These are phyloP conservation scores for Fusarium mundagurra DNA, from an alignment of 2,329 filamentous ascomycete species.

Conservation along the genomic window DNA sequence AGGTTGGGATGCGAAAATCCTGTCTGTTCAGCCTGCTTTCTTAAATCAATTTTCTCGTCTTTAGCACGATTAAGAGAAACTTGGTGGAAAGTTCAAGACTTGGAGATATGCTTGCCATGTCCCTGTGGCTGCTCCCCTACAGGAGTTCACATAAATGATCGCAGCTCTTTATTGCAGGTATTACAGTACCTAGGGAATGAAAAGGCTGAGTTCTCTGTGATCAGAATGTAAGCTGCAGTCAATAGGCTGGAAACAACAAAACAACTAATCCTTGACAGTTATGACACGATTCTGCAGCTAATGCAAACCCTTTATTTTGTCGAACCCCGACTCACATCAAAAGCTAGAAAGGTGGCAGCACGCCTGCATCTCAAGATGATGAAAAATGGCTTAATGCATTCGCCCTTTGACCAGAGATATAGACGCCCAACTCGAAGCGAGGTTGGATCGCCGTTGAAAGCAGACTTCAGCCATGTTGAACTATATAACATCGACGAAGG, in stretches of 20 bases:
- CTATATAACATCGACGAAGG: background rate
- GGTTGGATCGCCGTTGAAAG: accelerated
- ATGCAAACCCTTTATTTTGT: background rate
- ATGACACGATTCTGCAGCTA: background rate
- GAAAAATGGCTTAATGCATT: background rate
- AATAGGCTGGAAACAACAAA: background rate
- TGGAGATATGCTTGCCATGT: background rate
- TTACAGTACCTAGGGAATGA: background rate
- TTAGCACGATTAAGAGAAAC: background rate
- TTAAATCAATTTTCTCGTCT: background rate
- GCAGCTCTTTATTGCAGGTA: background rate
- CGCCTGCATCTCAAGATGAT: background rate
- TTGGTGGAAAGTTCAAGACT: background rate
- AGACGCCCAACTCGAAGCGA: background rate
- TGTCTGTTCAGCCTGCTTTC: background rate
- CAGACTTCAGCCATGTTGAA: background rate
- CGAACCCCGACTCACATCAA: background rate
- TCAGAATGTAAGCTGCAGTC: background rate
- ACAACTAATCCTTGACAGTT: background rate
- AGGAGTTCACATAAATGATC: background rate
- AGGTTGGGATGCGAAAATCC: background rate
- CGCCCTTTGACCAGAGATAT: background rate
- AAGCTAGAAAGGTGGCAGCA: background rate
- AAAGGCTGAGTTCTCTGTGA: background rate
- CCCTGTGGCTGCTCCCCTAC: background rate